Evolutionary conservation across 1,284 basidiomycete species (phyloP).

Genomic region (Moesziomyces sp.): DNA sequence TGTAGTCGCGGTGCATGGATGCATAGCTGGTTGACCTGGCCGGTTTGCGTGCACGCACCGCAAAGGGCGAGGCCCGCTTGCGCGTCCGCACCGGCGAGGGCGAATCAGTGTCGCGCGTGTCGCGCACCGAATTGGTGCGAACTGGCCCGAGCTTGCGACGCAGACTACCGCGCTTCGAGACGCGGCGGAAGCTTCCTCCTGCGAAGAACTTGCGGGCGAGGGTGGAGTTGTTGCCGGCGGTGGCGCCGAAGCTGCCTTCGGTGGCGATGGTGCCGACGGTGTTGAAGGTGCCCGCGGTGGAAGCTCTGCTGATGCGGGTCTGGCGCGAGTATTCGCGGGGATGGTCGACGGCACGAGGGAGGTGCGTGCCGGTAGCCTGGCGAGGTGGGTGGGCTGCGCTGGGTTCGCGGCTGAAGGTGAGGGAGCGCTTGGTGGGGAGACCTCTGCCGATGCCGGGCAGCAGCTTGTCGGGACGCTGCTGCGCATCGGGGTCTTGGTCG

Average conservation of each 20-base stretch:
- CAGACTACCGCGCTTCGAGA: constrained; percentile 11
- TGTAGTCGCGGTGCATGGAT: constrained; percentile 14
- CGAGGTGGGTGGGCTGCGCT: constrained; percentile 4
- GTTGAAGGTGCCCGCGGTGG: constrained; percentile 53
- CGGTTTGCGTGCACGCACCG: constrained; percentile 16
- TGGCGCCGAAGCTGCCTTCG: constrained; percentile 54
- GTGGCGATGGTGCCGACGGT: constrained; percentile 52
- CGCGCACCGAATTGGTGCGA: constrained; percentile 7
- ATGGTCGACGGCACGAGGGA: constrained; percentile 28
- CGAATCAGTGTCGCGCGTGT: constrained; percentile 5
- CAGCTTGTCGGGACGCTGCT: constrained; percentile 2
- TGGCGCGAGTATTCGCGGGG: constrained; percentile 47
- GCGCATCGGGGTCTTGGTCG: no score
- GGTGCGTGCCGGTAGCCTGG: constrained; percentile 5
- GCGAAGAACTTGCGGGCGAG: constrained; percentile 32
- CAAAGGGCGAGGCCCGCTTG: constrained; percentile 29
- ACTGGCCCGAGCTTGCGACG: constrained; percentile 6
- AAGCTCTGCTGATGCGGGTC: constrained; percentile 50
- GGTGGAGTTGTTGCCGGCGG: constrained; percentile 24
- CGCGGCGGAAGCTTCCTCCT: constrained; percentile 24
- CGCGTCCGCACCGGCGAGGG: constrained; percentile 19
- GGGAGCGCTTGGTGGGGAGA: constrained; percentile 28
- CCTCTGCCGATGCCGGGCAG: constrained; percentile 25
- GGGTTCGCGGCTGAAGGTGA: constrained; percentile 30
- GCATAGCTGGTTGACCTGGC: constrained; percentile 28